These are phyloP conservation scores for Vaccinium vitisidaea DNA, from an alignment of 148 eudicot genomes.

Conservation along the genomic window DNA sequence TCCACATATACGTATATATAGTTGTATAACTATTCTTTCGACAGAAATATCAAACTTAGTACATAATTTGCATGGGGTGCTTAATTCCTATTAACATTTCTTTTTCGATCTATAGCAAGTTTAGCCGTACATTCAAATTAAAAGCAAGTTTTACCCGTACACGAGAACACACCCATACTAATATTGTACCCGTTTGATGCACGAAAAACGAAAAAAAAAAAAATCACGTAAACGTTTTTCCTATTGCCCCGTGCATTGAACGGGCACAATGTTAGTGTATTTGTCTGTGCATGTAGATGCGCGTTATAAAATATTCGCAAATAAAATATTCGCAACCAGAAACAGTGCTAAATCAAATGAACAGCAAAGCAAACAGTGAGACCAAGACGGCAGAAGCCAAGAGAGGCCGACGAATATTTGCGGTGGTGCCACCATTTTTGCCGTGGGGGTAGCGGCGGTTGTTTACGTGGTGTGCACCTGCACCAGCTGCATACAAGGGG, in stretches of 20 bases:
- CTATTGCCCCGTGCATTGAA: no score
- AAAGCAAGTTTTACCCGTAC: no score
- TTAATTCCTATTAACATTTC: neutral
- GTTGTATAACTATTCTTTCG: no score
- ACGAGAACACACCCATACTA: no score
- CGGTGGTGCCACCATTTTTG: neutral
- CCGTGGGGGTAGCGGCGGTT: neutral
- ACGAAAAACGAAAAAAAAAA: no score
- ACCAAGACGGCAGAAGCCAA: neutral
- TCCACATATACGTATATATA: no score
- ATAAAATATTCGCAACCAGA: neutral
- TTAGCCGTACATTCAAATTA: no score
- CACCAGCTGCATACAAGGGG: conserved; percentile 10
- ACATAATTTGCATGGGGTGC: neutral
- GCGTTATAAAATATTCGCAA: neutral
- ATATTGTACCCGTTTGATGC: no score
- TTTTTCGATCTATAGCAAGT: neutral
- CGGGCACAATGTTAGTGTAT: neutral
- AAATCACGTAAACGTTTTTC: no score
- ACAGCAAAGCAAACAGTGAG: neutral
- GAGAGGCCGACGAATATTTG: neutral
- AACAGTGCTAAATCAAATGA: neutral
- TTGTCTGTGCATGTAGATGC: neutral
- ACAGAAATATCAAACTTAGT: no score
- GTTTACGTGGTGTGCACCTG: conserved; percentile 3